Conservation (phyloP, 805 yeast species). For the Isabelozyma gotoi region DNA sequence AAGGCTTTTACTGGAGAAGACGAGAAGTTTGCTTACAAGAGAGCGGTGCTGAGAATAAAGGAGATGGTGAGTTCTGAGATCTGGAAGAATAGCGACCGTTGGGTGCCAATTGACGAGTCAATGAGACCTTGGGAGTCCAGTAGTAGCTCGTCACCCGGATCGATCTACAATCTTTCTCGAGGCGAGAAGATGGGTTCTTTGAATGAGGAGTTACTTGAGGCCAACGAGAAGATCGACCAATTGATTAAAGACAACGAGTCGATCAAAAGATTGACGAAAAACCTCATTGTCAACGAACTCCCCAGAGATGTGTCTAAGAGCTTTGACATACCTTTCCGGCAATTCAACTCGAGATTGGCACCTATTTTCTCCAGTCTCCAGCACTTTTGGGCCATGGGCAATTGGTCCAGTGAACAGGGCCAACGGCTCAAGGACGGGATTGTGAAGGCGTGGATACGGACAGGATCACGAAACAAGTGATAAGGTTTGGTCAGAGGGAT, state of each 20-base stretch:
- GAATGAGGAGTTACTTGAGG: neutral
- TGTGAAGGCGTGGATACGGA: conserved; percentile 55
- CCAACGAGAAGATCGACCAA: conserved; percentile 7
- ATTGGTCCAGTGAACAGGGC: conserved; percentile 51
- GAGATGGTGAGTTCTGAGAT: conserved; percentile 54
- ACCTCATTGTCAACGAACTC: conserved; percentile 8
- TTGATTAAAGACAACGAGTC: conserved; percentile 8
- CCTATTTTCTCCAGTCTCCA: conserved; percentile 22
- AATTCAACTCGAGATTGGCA: conserved; percentile 21
- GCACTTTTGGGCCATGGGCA: conserved; percentile 71
- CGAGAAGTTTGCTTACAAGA: conserved; percentile 68
- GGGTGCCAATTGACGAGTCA: conserved; percentile 53
- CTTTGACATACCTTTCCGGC: conserved; percentile 19
- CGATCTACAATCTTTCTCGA: neutral
- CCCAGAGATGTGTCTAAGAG: conserved; percentile 24
- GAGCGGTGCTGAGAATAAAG: conserved; percentile 66
- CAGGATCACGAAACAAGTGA: conserved; percentile 15
- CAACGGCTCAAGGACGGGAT: conserved; percentile 50
- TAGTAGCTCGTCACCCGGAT: neutral
- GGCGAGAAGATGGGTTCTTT: neutral
- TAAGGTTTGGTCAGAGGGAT: conserved; percentile 2
- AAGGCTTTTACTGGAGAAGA: conserved; percentile 74
- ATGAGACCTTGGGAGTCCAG: conserved; percentile 58
- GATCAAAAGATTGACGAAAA: conserved; percentile 8
- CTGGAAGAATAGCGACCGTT: conserved; percentile 50